Base-by-base conservation (phyloP, 2,329 filamentous ascomycete species). In the Pseudogymnoascus sp. region DNA sequence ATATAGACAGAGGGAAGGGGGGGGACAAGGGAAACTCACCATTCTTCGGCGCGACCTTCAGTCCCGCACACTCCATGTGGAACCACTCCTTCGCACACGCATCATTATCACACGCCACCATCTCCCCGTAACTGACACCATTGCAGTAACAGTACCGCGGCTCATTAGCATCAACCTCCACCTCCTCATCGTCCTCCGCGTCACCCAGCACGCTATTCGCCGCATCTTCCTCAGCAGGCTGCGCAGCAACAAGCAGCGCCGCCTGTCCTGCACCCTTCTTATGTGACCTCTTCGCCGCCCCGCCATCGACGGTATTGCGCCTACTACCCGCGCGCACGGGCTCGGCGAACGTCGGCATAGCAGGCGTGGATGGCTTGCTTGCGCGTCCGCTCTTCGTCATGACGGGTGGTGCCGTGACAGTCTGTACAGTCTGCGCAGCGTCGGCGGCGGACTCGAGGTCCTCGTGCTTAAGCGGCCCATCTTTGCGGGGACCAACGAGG, bases 71-170 rank as follows among this genome's bases (percentile, higher is more conserved):
- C 60, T 87, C 88, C 60, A 95, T 77, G 79, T 93, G 90, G 78
- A 93, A 93, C 90, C 90, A 93, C 75, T 93, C 89, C 66, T 85
- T 82, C 68, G 84, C 82, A 75, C 90, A 93, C 59, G 84, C 83
- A 64, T 88, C 83, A 6, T 85, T 86, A 73, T 93, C 90, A 71
- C 89, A 93, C 2, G 88, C 90, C 46, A 93, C 89, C 90, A 93
- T 93, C 76, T 91, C 89, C 18, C 90, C 89, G 71, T 91, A 93
- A 70, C 89, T 91, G 62, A 91, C 86, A 59, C 87, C 84, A 69
- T 91, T 89, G 74, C 90, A 92, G 75, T 90, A 90, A 74, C 90
- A 91, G 74, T 93, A 93, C 12, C 85, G 81, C 38, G 86, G 88
- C 72, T 93, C 89, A 67, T 89, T 85, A 3, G 82, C 84, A 65